A percentile compares a stretch with the other conserved stretches of the same genome.
Evolutionary conservation across 208 protist genomes (phyloP).

Genomic region (Wallacemonas sp.): DNA sequence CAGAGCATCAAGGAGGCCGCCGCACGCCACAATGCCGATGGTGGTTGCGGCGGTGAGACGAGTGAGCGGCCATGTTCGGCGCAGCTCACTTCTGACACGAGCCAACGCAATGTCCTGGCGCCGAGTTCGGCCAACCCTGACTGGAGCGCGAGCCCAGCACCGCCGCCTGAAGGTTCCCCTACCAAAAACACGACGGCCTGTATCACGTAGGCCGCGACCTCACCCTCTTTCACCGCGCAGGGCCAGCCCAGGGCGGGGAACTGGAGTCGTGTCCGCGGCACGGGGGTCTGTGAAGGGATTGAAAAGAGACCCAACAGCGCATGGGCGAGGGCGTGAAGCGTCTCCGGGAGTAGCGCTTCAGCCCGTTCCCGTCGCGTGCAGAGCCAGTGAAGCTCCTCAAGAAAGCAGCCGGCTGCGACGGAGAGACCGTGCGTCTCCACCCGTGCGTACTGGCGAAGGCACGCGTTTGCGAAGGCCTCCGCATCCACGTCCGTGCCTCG

Average conservation of each 20-base stretch:
- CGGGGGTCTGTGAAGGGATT: too few relatives aligned
- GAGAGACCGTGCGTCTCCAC: conserved; percentile 4
- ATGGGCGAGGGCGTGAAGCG: neutral
- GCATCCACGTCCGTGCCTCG: conserved; percentile 20
- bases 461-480: conserved; percentile 11
- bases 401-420: conserved; percentile 27
- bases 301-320: neutral
- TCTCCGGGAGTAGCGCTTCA: neutral
- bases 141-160: too few relatives aligned
- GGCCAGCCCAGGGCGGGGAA: too few relatives aligned
- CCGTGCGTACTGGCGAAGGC: conserved; percentile 12
- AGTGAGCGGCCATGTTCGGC: too few relatives aligned
- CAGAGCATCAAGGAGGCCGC: neutral
- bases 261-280: too few relatives aligned
- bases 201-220: neutral
- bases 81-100: neutral
- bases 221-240: neutral
- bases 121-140: neutral
- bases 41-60: too few relatives aligned
- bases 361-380: neutral
- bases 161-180: too few relatives aligned
- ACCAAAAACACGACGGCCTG: neutral
- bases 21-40: neutral
- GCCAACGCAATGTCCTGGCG: neutral
- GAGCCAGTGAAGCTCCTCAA: conserved; percentile 21